Percentiles rank a stretch among this genome's conserved stretches.
Evolutionary conservation across 192 early-diverging fungal species (phyloP).

Genomic region (Coemansia sp.): DNA sequence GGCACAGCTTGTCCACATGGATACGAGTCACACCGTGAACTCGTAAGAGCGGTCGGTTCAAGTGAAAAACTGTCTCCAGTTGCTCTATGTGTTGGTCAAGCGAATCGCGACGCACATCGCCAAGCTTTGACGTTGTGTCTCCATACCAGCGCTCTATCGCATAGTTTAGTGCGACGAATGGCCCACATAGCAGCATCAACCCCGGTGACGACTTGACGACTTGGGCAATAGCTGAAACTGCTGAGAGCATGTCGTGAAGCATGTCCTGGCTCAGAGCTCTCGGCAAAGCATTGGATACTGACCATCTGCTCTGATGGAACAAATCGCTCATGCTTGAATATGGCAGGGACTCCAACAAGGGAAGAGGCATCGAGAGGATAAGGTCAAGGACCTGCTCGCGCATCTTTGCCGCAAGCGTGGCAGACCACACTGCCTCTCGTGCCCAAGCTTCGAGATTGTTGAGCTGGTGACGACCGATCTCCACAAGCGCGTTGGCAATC

Average conservation of each 20-base stretch:
- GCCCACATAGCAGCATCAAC: not conserved
- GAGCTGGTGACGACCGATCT: conserved; percentile 16
- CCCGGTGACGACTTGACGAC: conserved; percentile 3
- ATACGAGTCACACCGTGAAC: conserved; percentile 5
- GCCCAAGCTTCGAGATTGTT: not conserved
- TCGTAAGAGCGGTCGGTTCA: conserved; percentile 6
- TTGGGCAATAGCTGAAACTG: conserved; percentile 10
- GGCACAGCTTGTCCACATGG: not conserved
- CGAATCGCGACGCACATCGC: not conserved
- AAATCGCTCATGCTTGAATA: not conserved
- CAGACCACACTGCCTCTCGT: conserved; percentile 4
- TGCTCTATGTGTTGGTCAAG: not conserved
- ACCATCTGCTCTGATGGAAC: not conserved
- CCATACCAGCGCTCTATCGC: not conserved
- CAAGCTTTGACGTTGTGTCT: not conserved
- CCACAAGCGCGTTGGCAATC: conserved; percentile 19
- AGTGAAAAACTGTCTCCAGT: not conserved
- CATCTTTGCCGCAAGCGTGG: not conserved
- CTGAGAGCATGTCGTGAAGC: not conserved
- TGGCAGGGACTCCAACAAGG: conserved; percentile 15
- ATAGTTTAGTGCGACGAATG: not conserved
- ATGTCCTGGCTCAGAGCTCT: not conserved
- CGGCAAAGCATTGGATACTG: not conserved
- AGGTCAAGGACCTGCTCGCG: not conserved
- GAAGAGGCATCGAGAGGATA: conserved; percentile 14